Evolutionary conservation across 495 filamentous ascomycete genomes (phyloP), one percentile per base, ranked within the genome.

Genomic region (Mytilinidion resinicola): DNA sequence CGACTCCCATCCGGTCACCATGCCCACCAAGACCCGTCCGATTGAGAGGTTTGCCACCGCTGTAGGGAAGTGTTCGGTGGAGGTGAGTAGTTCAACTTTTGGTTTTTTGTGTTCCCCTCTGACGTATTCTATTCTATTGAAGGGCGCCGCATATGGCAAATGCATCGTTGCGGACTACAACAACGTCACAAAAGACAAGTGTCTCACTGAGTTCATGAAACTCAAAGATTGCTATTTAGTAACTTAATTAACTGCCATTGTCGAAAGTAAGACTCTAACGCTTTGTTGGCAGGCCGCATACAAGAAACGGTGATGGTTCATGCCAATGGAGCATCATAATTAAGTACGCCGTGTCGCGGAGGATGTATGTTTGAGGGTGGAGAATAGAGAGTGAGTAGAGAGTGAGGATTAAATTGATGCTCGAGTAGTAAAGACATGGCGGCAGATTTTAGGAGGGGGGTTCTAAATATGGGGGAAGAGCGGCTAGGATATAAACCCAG

Each of bases 151-250:
- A 14, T 99, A 97, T 66, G 93, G 93, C 51, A 91, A 91, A 78
- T 99, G 93, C 70, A 82, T 99, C 56, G 78, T 93, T 38, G 82
- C 82, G 9, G 92, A 99, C 69, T 97, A 95, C 73, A 91, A 91
- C 67, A 83, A 89, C 20, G 83, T 96, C 4, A 80, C 91, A 62
- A 95, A 95, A 64, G 90, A 96, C 70, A 90, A 92, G 77, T 99
- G 93, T 67, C 77, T 78, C 1, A 83, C 82, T 51, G 90, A 96
- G 67, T 97, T 99, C 59, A 72, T 95, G 71, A 82, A 73, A 62
- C 70, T 97, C 50, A 96, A 96, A 72, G 78, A 96, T 59, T 99
- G 93, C 71, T 91, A 87, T 65, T 59, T 93, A 65, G 91, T 96
- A 79, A 70, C 82, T 67, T 47, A 42, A 25, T 41, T 51, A 14